Base-by-base conservation (phyloP, 1,284 basidiomycete species). In the Papiliotrema nemorosa region DNA sequence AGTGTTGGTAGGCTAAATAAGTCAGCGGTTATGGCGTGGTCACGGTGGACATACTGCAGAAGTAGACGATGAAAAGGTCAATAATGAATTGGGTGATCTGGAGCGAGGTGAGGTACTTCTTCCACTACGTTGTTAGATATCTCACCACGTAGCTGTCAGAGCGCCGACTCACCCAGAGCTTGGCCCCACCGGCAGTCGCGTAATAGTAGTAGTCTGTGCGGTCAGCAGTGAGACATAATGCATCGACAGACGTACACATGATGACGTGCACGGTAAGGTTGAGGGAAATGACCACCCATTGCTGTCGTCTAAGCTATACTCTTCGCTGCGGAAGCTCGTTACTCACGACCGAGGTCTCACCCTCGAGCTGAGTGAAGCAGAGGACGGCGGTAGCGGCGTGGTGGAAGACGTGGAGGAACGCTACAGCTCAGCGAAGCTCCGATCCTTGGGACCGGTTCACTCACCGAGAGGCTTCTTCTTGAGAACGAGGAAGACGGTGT, bases 341-440 rank as follows among this genome's bases (percentile, higher is more conserved):
- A 69, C 66, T 62, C 48, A 90, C 88, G 57, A 96, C 84, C 60
- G 88, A 89, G 45, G 92, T 93, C 73, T 82, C 82, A 69, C 96
- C 93, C 64, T 94, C 87, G 58, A 98, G 81, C 78, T 98, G 93
- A 50, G 86, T 85, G 75, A 85, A 97, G 78, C 94, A 97, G 54
- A 98, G 80, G 49, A 94, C 76, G 53, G 94, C 94, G 50, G 94
- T 97, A n/a, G 93, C 94, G 56, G 93, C 90, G 79, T 97, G 94
- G 76, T 97, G 94, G 81, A 96, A 97, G 63, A 97, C 93, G 75
- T 98, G 94, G 59, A 98, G 79, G 79, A 97, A 97, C 54, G 88
- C 88, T 94, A 37, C 25, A 27, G 47, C 36, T 38, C 37, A n/a
- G 29, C 3, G 14, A 29, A 6, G 4, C 20, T 21, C 33, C 21